A percentile compares a stretch with the other conserved stretches of the same genome.
phyloP scores from a whole-genome alignment of 305 asterid genomes.

The Rubia balearica region DNA sequence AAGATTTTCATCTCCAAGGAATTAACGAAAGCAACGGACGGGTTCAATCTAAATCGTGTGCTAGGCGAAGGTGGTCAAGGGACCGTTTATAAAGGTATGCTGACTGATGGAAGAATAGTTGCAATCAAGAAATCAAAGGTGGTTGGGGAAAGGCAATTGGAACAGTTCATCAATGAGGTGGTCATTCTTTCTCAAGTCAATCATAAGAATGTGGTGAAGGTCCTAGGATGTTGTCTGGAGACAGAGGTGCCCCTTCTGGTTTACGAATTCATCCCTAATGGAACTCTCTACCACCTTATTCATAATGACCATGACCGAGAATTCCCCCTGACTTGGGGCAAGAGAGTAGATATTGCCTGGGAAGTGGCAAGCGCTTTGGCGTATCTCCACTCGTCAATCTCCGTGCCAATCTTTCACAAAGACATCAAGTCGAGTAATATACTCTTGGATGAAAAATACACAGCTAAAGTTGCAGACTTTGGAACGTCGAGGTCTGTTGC shows the following conservation, averaged over 20 bases:
- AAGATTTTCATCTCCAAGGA: background rate
- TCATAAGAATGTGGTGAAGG: conserved; percentile 4
- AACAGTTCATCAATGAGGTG: conserved; percentile 6
- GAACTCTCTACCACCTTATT: background rate
- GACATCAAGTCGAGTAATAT: conserved; percentile 2
- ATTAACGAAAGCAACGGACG: background rate
- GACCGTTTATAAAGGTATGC: conserved; percentile 2
- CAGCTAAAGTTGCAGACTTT: conserved; percentile 9
- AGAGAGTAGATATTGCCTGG: background rate
- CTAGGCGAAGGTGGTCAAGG: conserved; percentile 6
- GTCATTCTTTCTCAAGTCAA: conserved; percentile 7
- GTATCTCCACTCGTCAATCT: conserved; percentile 4
- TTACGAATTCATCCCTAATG: background rate
- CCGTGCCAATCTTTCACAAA: conserved; percentile 2
- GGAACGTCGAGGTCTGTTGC: conserved; percentile 9
- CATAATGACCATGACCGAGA: background rate
- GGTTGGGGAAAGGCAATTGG: background rate
- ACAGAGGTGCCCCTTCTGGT: conserved; percentile 7
- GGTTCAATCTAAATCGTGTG: background rate
- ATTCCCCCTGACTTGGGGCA: background rate
- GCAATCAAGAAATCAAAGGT: conserved; percentile 1
- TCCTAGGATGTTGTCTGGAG: conserved; percentile 5
- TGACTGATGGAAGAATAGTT: conserved; percentile 5
- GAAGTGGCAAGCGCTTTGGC: conserved; percentile 7
- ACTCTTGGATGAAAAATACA: background rate